Evolutionary conservation across 192 early-diverging fungal genomes (phyloP), one percentile per base, ranked within the genome.

Genomic region (Coemansia furcata): DNA sequence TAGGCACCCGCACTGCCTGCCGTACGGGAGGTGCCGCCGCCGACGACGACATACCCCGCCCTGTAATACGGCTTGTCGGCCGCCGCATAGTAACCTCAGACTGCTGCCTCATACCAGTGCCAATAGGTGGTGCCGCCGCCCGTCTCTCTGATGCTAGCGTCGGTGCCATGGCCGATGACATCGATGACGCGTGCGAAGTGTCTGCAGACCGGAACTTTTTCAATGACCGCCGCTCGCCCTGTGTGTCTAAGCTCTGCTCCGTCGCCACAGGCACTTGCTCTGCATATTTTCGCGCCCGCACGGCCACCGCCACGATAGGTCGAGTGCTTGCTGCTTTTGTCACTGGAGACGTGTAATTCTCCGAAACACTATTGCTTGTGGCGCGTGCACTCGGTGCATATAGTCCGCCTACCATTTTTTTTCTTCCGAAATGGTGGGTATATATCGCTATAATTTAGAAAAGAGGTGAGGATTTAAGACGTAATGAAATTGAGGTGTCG

Each of bases 261-360:
- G 2, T 5, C 11, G 52, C 11, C 6, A 19, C 29, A 17, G 44
- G 63, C 14, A 35, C 11, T 35, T 72, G 71, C 19, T 66, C 36
- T 36, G 71, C 65, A 29, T 73, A 73, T 32, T 60, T 69, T 30
- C 68, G 63, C 2, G 74, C 63, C 5, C 74, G 74, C 36, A 60
- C 30, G 2, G 68, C 60, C 12, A 65, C 68, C n/a, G n/a, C n/a
- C n/a, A n/a, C n/a, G 46, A 69, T 65, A 23, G 73, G 62, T 14
- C 73, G 60, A 36, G 43, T 35, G 8, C 46, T 43, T 52, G 33
- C 14, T n/a, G 19, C 19, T 37, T 38, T 33, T 39, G 17, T 37
- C 11, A 38, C 36, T 5, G 59, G 32, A 14, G 59, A 37, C 44
- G 44, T 47, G 44, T 47, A 21, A 47, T 47, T 47, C 44, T 47